phyloP scores from a whole-genome alignment of 768 basidiomycete genomes.

The Amanita phalloides region DNA sequence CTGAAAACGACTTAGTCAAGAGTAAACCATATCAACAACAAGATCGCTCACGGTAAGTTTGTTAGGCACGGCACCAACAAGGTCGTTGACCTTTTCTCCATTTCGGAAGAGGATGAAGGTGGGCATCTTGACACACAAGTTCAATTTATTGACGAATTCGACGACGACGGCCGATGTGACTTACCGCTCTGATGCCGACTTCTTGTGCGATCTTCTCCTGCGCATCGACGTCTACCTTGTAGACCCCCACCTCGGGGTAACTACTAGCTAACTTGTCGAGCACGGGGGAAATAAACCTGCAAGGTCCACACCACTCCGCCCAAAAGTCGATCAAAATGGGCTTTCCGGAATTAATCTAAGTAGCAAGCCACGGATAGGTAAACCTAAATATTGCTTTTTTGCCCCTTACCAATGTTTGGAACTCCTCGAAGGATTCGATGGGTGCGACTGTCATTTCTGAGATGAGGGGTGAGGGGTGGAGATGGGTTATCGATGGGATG shows the following conservation, averaged over 20 bases:
- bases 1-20: conserved; percentile 1
- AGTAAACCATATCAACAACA: background rate
- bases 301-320: conserved; percentile 73
- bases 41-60: conserved; percentile 27
- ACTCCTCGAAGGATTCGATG: conserved; percentile 25
- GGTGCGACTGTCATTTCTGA: conserved; percentile 27
- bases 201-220: conserved; percentile 42
- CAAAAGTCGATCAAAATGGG: conserved; percentile 58
- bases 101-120: conserved; percentile 28
- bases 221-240: conserved; percentile 67
- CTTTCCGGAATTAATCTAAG: conserved; percentile 35
- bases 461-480: background rate
- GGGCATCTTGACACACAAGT: conserved; percentile 25
- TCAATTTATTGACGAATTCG: no score
- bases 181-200: conserved; percentile 50
- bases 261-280: conserved; percentile 45
- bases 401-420: conserved; percentile 32
- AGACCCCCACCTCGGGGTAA: conserved; percentile 37
- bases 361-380: background rate
- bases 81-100: conserved; percentile 21
- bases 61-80: conserved; percentile 38
- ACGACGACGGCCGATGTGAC: conserved; percentile 13
- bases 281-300: conserved; percentile 52
- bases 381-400: background rate
- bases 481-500: conserved; percentile 1